Conservation (phyloP, 257 asterid genomes). For the Rauvolfia tetraphylla region DNA sequence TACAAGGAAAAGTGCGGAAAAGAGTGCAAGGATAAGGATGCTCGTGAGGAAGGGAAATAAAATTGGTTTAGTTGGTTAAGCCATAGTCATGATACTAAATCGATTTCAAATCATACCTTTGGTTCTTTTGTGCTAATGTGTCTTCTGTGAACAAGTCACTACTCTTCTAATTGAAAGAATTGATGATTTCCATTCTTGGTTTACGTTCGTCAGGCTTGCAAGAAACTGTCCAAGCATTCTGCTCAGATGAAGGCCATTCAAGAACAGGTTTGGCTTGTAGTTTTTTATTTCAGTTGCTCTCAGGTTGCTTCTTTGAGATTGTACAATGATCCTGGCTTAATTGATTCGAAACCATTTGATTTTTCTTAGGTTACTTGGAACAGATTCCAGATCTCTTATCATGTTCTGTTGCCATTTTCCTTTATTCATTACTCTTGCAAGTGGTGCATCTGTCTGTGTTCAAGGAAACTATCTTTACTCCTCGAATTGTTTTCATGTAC, state of each 20-base stretch:
- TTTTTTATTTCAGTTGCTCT: constrained; percentile 15
- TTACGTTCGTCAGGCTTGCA: constrained; percentile 56
- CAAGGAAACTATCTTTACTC: neutral
- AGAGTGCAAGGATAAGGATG: neutral
- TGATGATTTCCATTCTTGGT: constrained; percentile 8
- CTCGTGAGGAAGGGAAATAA: neutral
- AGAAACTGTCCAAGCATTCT: constrained; percentile 69
- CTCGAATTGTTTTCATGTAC: neutral
- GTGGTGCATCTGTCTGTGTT: neutral
- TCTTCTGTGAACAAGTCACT: neutral
- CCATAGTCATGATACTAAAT: neutral
- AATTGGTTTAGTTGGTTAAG: constrained; percentile 6
- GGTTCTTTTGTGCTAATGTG: neutral
- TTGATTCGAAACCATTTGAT: neutral
- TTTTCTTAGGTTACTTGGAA: neutral
- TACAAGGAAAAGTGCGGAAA: neutral
- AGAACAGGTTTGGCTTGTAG: constrained; percentile 61
- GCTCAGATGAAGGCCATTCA: constrained; percentile 68
- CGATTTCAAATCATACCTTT: neutral
- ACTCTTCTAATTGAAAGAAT: neutral
- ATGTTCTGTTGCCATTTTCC: neutral
- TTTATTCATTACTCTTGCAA: neutral
- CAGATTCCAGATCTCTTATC: neutral
- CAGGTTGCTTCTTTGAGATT: neutral
- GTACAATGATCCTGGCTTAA: neutral